Base-by-base conservation (phyloP, 2,329 filamentous ascomycete genomes). In the Fusarium temperatum region DNA sequence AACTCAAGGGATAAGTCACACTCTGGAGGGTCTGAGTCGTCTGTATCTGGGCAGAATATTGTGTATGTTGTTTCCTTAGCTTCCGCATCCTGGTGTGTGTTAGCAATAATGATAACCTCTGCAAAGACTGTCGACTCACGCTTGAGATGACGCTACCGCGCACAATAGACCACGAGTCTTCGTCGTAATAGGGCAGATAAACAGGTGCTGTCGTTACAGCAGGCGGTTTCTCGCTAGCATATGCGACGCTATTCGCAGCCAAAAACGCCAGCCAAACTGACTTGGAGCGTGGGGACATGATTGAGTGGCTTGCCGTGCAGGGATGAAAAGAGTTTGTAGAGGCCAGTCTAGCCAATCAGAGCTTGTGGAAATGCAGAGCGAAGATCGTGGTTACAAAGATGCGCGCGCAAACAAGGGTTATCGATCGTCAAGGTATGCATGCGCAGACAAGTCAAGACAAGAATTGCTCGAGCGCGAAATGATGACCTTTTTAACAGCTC, bases 1-100 rank as follows among this genome's bases (percentile, higher is more conserved):
- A 87, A 82, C 50, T 85, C 84, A 20, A 85, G 82, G 12, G 83
- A 83, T 13, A 87, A 78, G 62, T 84, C 82, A 76, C 86, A 87
- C 12, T 79, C 80, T 11, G 79, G 79, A 7, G 82, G 81, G n/a
- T 81, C 81, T 62, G 83, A 77, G 36, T 83, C 80, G 15, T 82
- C 81, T 60, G 83, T 78, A 42, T 84, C 81, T 15, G 83, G 82
- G 68, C 86, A 87, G 75, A 87, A 87, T 45, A 87, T 84, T 64
- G 85, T 87, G 69, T 86, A 87, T 30, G 84, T 84, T 22, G 86
- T 87, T 66, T 82, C 74, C 63, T 72, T 76, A 11, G 77, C 78
- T 15, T 78, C 63, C 22, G 77, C 71, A 65, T 87, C 39, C 54
- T 68, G 41, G 51, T 61, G 24, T 48, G 14, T 56, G 24, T 42